Evolutionary conservation across 2,329 filamentous ascomycete species (phyloP), one percentile per base, ranked within the genome.

Genomic region (Colletotrichum lupini): DNA sequence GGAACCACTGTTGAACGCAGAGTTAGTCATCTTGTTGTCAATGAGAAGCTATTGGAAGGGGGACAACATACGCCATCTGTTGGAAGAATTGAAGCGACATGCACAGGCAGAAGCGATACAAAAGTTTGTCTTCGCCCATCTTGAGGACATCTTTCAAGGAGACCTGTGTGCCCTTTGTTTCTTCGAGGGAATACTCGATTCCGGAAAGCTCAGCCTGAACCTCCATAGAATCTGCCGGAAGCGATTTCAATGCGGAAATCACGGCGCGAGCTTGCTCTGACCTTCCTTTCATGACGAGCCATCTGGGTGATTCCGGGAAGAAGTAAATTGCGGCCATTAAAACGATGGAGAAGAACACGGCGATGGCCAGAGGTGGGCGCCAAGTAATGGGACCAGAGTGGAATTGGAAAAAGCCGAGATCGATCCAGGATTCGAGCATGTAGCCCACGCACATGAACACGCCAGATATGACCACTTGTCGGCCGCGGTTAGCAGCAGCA

Each of bases 131-230:
- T 16, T 86, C 83, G 68, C 85, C 86, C 80, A 85, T 86, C 75
- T 81, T 85, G 74, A 87, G 79, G 76, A 88, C 80, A 53, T 87
- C 83, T 37, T 77, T 78, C 19, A 87, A 77, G 59, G 79, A 83
- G 2, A 82, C 81, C 6, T 68, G 61, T 16, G 80, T 81, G 53
- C 80, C 77, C 4, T 78, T 76, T 7, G 84, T 82, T 65, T 84
- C 81, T 74, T 88, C 85, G 32, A 88, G 83, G 0, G 85, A 85
- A 68, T 83, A 80, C 72, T 87, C 84, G 46, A 89, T 88, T 28
- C 82, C 85, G 1, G 80, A 79, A 1, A 89, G 79, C 74, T 88
- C 87, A 1, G 80, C 79, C 12, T 80, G 76, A 28, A 86, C 79
- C 42, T 81, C 79, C 0, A 81, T 79, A 3, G 83, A 79, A 12